These are phyloP conservation scores for Trifolium subterraneum DNA, from an alignment of 306 rosid genomes.

Conservation along the genomic window DNA sequence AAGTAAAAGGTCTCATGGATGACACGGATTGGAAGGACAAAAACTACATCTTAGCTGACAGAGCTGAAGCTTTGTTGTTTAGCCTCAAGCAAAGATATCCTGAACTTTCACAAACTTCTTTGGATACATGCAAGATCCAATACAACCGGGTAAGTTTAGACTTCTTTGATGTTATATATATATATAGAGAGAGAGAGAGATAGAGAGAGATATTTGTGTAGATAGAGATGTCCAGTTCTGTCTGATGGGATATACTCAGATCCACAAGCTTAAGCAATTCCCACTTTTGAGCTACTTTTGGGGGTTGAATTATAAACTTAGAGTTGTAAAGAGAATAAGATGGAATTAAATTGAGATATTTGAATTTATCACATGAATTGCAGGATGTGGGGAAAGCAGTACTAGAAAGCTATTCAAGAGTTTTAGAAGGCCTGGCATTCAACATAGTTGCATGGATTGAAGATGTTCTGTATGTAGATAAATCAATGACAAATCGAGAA, in stretches of 20 bases:
- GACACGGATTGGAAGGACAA: conserved; percentile 72
- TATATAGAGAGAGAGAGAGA: no score
- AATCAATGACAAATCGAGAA: conserved; percentile 53
- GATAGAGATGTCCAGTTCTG: no score
- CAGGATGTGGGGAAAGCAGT: conserved; percentile 82
- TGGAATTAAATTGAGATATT: background rate
- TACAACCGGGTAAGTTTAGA: conserved; percentile 63
- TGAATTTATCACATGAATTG: conserved; percentile 33
- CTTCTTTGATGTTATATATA: no score
- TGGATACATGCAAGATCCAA: conserved; percentile 93
- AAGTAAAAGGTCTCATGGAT: conserved; percentile 83
- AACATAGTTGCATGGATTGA: conserved; percentile 83
- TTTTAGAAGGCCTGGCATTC: conserved; percentile 72
- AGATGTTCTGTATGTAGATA: conserved; percentile 66
- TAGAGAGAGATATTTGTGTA: no score
- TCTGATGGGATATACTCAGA: no score
- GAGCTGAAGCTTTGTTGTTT: conserved; percentile 75
- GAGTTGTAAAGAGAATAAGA: background rate
- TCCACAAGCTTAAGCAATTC: no score
- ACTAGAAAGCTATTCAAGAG: conserved; percentile 78
- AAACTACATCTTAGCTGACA: conserved; percentile 80
- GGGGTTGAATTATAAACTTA: no score
- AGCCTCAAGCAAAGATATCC: conserved; percentile 90
- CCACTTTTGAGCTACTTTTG: background rate
- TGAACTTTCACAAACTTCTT: conserved; percentile 90